A percentile compares a stretch with the other conserved stretches of the same genome.
phyloP scores from a whole-genome alignment of 352 stramenopile genomes.

The Elongisporangium anandrum region DNA sequence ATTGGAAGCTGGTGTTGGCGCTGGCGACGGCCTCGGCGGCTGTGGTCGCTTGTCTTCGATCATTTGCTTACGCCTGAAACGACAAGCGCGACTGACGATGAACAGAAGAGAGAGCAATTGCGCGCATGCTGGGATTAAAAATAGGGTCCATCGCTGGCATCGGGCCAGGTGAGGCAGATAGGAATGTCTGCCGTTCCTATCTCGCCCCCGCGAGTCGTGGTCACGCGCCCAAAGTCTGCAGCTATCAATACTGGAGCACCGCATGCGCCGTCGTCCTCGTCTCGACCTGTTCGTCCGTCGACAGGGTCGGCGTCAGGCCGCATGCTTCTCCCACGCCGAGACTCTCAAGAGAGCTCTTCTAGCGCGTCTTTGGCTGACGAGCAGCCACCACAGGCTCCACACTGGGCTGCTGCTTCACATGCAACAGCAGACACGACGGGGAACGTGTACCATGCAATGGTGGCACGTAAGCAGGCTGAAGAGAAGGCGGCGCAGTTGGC shows the following conservation, averaged over 20 bases:
- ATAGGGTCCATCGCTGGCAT: too few relatives aligned
- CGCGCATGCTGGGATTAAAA: too few relatives aligned
- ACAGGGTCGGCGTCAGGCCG: not conserved
- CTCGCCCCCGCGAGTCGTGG: conserved; percentile 17
- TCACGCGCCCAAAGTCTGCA: conserved; percentile 20
- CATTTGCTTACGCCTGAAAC: conserved; percentile 9
- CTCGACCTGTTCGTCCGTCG: not conserved
- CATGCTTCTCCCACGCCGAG: not conserved
- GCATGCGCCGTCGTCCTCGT: not conserved
- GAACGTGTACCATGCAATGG: conserved; percentile 40
- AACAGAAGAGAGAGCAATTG: not conserved
- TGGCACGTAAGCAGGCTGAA: conserved; percentile 49
- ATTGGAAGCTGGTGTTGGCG: not conserved
- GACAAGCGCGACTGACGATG: not conserved
- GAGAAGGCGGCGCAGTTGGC: conserved; percentile 40
- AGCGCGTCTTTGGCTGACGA: not conserved
- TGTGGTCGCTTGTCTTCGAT: not conserved
- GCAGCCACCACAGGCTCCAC: not conserved
- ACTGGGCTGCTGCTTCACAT: too few relatives aligned
- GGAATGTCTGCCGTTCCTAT: not conserved
- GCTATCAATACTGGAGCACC: not conserved
- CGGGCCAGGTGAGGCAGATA: not conserved
- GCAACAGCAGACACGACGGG: conserved; percentile 1
- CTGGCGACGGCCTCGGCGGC: conserved; percentile 12
- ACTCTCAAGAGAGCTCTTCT: not conserved